Percentiles rank a stretch among this genome's conserved stretches.
phyloP scores from a whole-genome alignment of 257 asterid genomes.

The Solanum megistacrolobum region DNA sequence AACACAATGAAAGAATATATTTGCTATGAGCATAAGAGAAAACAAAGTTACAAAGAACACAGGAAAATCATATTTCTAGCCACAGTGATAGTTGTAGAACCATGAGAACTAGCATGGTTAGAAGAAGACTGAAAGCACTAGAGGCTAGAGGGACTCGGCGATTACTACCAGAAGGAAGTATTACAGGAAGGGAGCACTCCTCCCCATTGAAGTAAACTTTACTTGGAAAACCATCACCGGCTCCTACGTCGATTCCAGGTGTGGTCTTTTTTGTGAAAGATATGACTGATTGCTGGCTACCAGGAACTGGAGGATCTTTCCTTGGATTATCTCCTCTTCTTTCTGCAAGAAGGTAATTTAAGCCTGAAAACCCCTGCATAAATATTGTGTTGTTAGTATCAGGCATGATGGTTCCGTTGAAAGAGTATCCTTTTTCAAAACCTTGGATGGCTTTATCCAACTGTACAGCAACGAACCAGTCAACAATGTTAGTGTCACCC shows the following conservation, averaged over 20 bases:
- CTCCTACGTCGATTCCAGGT: constrained; percentile 34
- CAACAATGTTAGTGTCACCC: constrained; percentile 30
- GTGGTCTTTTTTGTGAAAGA: constrained; percentile 49
- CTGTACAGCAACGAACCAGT: constrained; percentile 60
- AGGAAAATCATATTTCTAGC: neutral
- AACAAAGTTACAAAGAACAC: neutral
- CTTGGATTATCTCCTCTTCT: constrained; percentile 41
- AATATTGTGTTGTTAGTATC: constrained; percentile 30
- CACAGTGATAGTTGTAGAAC: neutral
- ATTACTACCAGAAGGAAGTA: constrained; percentile 33
- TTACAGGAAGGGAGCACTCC: constrained; percentile 57
- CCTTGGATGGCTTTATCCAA: constrained; percentile 42
- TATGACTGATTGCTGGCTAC: constrained; percentile 46
- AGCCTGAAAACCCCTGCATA: constrained; percentile 34
- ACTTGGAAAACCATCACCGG: constrained; percentile 60
- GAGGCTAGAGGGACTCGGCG: constrained; percentile 3
- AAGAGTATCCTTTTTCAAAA: constrained; percentile 42
- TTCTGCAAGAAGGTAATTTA: constrained; percentile 36
- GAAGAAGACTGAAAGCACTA: constrained; percentile 11
- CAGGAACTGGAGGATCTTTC: constrained; percentile 57
- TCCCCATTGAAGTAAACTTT: constrained; percentile 71
- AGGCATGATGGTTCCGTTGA: constrained; percentile 34
- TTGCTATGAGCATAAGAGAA: neutral
- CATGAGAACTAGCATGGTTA: constrained; percentile 14
- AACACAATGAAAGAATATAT: neutral